Percentiles rank a stretch among this genome's conserved stretches.
Evolutionary conservation across 2,329 filamentous ascomycete genomes (phyloP).

Genomic region (Knufia fluminis): DNA sequence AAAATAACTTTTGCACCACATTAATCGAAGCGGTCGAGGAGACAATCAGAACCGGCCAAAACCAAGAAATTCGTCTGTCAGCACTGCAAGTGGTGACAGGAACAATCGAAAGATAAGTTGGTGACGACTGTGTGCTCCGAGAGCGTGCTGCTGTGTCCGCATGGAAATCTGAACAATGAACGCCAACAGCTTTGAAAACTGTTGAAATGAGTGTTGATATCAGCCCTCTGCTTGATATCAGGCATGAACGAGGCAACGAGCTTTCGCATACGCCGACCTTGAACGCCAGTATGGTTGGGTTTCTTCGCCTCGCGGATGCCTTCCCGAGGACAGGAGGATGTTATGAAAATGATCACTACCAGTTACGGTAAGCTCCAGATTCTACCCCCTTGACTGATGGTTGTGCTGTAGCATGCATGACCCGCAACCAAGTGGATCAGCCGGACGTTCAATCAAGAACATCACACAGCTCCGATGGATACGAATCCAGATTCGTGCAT

Average conservation of each 20-base stretch:
- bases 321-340: constrained; percentile 10
- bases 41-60: constrained; percentile 11
- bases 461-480: constrained; percentile 9
- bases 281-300: background rate
- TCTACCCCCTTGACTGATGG: constrained; percentile 11
- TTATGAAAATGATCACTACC: constrained; percentile 7
- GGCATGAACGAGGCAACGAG: background rate
- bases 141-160: constrained; percentile 7
- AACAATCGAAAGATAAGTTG: background rate
- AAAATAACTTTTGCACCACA: background rate
- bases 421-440: constrained; percentile 1
- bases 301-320: constrained; percentile 7
- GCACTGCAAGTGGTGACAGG: background rate
- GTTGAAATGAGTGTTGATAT: constrained; percentile 7
- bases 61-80: background rate
- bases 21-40: constrained; percentile 6
- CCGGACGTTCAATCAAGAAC: constrained; percentile 1
- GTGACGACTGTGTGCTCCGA: constrained; percentile 5
- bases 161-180: background rate
- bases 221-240: constrained; percentile 6
- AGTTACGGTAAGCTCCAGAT: constrained; percentile 7
- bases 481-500: constrained; percentile 1
- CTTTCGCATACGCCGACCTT: background rate
- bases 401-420: constrained; percentile 2
- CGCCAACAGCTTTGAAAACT: constrained; percentile 6